Evolutionary conservation across 2,329 filamentous ascomycete species (phyloP).

Genomic region (Cytospora chrysosperma): DNA sequence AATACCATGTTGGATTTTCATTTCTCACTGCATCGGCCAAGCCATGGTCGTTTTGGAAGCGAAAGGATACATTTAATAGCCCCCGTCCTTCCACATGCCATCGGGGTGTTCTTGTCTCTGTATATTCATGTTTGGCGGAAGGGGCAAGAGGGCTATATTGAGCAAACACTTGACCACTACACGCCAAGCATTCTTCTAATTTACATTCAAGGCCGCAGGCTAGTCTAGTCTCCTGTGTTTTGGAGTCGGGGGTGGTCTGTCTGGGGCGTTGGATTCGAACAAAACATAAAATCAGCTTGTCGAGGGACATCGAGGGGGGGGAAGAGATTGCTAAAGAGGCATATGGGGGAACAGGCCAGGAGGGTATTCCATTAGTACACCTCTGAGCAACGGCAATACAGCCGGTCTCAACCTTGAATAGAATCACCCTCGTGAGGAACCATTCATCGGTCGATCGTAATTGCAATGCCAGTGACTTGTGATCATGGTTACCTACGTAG

Average conservation of each 20-base stretch:
- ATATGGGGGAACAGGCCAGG: neutral
- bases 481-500: neutral
- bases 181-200: slow-evolving; percentile 18
- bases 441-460: neutral
- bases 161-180: slow-evolving; percentile 3
- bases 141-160: neutral
- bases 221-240: slow-evolving; percentile 13
- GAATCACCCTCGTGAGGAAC: slow-evolving; percentile 11
- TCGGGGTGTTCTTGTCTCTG: slow-evolving; percentile 16
- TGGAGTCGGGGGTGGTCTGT: slow-evolving; percentile 17
- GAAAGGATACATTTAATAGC: slow-evolving; percentile 22
- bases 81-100: slow-evolving; percentile 11
- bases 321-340: neutral
- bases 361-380: slow-evolving; percentile 9
- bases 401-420: slow-evolving; percentile 13
- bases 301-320: neutral
- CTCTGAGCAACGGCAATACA: slow-evolving; percentile 1
- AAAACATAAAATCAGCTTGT: slow-evolving; percentile 10
- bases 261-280: slow-evolving; percentile 18
- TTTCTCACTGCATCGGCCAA: slow-evolving; percentile 14
- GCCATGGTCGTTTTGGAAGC: slow-evolving; percentile 5
- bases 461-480: neutral
- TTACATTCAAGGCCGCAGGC: slow-evolving; percentile 15
- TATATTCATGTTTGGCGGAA: slow-evolving; percentile 22
- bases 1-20: slow-evolving; percentile 18